Evolutionary conservation across 2,329 filamentous ascomycete genomes (phyloP).

Genomic region (Blastomyces percursus): DNA sequence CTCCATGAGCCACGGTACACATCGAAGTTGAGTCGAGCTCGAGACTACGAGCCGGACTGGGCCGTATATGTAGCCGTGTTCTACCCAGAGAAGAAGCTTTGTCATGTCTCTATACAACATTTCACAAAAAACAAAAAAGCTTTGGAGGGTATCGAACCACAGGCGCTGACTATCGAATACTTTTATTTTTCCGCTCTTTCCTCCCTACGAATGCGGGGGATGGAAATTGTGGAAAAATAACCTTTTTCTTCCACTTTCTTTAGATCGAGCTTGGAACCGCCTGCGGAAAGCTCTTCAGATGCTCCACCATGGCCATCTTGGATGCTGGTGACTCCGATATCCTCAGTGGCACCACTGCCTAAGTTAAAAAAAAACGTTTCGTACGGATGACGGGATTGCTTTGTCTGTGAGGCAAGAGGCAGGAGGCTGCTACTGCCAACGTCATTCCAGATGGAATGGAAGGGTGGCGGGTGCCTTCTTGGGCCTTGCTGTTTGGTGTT

Average conservation of each 20-base stretch:
- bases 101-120: constrained; percentile 12
- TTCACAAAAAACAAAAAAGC: constrained; percentile 37
- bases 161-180: neutral
- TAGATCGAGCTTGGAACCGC: constrained; percentile 97
- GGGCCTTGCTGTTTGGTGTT: neutral
- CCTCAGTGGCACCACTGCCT: constrained; percentile 63
- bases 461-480: neutral
- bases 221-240: constrained; percentile 28
- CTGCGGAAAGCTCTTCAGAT: constrained; percentile 98
- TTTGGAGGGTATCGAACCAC: constrained; percentile 67
- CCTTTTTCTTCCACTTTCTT: constrained; percentile 29
- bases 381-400: neutral
- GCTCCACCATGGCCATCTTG: constrained; percentile 92
- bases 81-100: constrained; percentile 88
- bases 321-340: constrained; percentile 99
- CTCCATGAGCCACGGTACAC: neutral
- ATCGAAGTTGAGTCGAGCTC: neutral
- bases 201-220: neutral
- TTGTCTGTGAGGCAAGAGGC: neutral
- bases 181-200: neutral
- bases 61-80: constrained; percentile 12
- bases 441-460: neutral
- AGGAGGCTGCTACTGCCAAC: neutral
- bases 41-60: neutral
- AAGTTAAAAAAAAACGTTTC: constrained; percentile 27